Conservation (phyloP, 1,139 yeast genomes). For the Yamadazyma atmosphaerica region DNA sequence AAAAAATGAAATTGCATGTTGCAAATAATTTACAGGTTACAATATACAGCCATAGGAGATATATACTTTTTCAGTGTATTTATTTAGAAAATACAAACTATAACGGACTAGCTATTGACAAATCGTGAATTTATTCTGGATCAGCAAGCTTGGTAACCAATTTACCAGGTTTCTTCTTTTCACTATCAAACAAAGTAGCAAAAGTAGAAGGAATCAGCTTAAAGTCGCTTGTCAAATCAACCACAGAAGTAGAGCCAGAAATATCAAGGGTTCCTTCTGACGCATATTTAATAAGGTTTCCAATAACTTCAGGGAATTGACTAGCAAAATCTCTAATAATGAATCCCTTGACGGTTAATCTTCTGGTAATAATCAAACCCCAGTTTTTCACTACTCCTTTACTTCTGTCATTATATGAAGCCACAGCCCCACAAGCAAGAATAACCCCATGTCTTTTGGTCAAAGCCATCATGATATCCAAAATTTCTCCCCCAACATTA, state of each 20-base stretch:
- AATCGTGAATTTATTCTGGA: conserved; percentile 5
- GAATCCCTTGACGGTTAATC: conserved; percentile 52
- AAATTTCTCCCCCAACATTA: conserved; percentile 64
- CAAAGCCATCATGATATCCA: conserved; percentile 46
- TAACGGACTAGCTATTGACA: neutral
- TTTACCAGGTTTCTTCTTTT: conserved; percentile 34
- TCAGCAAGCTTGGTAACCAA: conserved; percentile 33
- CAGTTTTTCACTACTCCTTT: conserved; percentile 38
- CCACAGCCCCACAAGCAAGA: conserved; percentile 62
- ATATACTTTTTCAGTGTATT: too few relatives aligned
- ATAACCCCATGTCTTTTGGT: conserved; percentile 46
- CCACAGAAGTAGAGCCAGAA: conserved; percentile 21
- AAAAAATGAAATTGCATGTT: too few relatives aligned
- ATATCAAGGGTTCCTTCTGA: conserved; percentile 42
- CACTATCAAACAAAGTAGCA: conserved; percentile 28
- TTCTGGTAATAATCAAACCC: conserved; percentile 44
- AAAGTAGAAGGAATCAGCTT: conserved; percentile 30
- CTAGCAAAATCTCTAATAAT: conserved; percentile 38
- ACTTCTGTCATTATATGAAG: conserved; percentile 52
- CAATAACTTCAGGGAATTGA: conserved; percentile 37
- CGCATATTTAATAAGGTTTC: conserved; percentile 31
- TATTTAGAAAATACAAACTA: too few relatives aligned
- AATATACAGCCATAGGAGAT: neutral
- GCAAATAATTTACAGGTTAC: neutral
- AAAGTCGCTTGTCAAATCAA: conserved; percentile 24